Evolutionary conservation across 2,329 filamentous ascomycete species (phyloP).

Genomic region (Tolypocladium paradoxum): DNA sequence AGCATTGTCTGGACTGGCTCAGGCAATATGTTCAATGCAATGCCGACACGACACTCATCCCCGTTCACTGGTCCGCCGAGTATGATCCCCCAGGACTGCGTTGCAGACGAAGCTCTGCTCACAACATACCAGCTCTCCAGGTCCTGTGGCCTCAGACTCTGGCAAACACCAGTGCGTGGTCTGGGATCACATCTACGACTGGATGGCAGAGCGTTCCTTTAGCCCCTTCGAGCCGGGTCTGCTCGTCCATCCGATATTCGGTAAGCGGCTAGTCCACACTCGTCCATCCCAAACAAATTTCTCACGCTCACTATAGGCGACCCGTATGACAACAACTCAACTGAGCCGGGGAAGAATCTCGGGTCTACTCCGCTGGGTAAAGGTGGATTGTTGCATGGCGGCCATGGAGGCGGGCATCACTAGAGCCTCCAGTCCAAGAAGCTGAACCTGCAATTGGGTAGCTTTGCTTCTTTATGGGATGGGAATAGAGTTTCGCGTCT

Average conservation of each 20-base stretch:
- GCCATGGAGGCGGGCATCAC: neutral
- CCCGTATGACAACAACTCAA: neutral
- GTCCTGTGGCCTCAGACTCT: neutral
- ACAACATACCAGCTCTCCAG: neutral
- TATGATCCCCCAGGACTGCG: neutral
- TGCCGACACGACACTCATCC: slow-evolving; percentile 1
- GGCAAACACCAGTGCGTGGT: neutral
- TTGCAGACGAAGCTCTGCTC: neutral
- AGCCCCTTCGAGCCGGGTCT: neutral
- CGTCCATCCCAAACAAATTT: too few species aligned
- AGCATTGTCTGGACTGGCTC: slow-evolving; percentile 1
- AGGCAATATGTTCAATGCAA: slow-evolving; percentile 1
- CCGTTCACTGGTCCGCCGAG: neutral
- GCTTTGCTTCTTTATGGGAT: too few species aligned
- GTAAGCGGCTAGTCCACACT: too few species aligned
- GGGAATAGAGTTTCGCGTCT: too few species aligned
- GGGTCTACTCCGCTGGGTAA: neutral
- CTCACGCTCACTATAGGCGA: too few species aligned
- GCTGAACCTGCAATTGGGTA: too few species aligned
- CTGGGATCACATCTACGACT: neutral
- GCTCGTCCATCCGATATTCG: neutral
- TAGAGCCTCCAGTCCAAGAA: too few species aligned
- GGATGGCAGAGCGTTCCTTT: slow-evolving; percentile 1
- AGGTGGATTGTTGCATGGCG: neutral
- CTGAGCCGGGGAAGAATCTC: neutral